A percentile compares a stretch with the other conserved stretches of the same genome.
phyloP scores from a whole-genome alignment of 805 yeast genomes.

The Lachancea fermentati region DNA sequence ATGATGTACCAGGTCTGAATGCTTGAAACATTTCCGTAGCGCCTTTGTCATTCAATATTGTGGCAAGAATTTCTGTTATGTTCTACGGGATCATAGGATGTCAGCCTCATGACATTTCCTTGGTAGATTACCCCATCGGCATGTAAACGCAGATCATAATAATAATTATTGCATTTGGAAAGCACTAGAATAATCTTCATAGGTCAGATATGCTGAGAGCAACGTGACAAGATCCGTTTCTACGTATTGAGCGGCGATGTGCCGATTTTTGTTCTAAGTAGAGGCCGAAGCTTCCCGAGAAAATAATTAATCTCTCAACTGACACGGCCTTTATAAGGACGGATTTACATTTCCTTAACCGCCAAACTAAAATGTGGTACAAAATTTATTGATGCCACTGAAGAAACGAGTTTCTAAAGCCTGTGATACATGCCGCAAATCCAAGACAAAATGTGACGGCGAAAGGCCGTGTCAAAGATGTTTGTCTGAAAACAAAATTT shows the following conservation, averaged over 20 bases:
- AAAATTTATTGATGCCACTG: constrained; percentile 3
- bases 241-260: not conserved
- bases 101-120: no score
- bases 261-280: not conserved
- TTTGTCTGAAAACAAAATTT: constrained; percentile 48
- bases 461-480: constrained; percentile 46
- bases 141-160: no score
- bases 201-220: no score
- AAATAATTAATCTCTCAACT: constrained; percentile 1
- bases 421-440: constrained; percentile 43
- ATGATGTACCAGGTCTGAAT: no score
- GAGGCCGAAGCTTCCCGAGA: not conserved
- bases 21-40: no score
- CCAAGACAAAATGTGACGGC: constrained; percentile 44
- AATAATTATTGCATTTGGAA: no score
- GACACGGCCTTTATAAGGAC: constrained; percentile 1
- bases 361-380: not conserved
- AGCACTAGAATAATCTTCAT: no score
- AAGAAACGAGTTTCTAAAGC: constrained; percentile 38
- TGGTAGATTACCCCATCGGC: no score
- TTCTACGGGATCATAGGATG: no score
- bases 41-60: no score
- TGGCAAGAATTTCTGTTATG: no score
- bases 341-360: not conserved
- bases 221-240: not conserved